Percentiles rank a stretch among this genome's conserved stretches.
These are phyloP conservation scores for Gyromitra esculenta DNA, from an alignment of 2,329 filamentous ascomycete species.

Conservation along the genomic window DNA sequence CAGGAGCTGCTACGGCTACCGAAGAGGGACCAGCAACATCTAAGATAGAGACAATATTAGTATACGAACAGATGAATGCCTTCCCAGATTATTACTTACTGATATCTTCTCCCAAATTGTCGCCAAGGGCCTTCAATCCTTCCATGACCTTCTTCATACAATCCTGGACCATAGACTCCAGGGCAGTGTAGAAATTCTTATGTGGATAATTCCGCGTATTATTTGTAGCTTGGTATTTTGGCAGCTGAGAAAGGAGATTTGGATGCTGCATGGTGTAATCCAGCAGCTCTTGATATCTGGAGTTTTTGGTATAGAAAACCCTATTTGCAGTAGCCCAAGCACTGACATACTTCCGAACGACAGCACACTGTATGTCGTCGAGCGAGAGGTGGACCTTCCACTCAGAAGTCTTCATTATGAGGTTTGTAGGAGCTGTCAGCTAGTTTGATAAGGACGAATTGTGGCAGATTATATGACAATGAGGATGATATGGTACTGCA, in stretches of 20 bases:
- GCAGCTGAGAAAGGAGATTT: neutral
- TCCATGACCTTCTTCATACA: neutral
- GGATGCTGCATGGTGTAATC: neutral
- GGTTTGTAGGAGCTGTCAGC: neutral
- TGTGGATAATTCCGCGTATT: neutral
- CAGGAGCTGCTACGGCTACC: too few species aligned
- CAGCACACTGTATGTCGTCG: neutral
- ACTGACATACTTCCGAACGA: neutral
- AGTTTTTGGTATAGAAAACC: neutral
- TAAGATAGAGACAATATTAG: neutral
- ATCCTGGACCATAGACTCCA: neutral
- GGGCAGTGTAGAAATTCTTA: neutral
- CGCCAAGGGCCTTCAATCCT: neutral
- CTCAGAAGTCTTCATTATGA: neutral
- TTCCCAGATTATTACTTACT: neutral
- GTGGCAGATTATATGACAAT: neutral
- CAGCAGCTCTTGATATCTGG: neutral
- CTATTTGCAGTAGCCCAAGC: neutral
- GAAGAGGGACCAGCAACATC: too few species aligned
- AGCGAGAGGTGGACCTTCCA: neutral
- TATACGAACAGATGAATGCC: neutral
- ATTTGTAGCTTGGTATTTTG: neutral
- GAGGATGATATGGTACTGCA: too few species aligned
- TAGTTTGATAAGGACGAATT: neutral
- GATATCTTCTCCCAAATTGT: neutral